Conservation (phyloP, 768 basidiomycete genomes). For the Psilocybe cubensis region DNA sequence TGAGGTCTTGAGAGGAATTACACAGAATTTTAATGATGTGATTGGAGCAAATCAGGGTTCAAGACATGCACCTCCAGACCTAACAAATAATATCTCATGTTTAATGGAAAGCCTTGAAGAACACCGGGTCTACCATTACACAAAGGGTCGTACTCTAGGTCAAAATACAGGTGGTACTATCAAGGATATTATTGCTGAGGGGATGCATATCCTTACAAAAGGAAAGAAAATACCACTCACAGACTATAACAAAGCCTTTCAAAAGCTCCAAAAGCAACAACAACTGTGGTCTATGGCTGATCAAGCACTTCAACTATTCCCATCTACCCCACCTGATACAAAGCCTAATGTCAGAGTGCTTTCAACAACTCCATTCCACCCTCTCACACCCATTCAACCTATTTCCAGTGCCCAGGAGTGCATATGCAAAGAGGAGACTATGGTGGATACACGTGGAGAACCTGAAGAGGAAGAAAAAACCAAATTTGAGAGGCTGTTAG, state of each 20-base stretch:
- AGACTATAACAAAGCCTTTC: background rate
- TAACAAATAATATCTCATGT: conserved; percentile 19
- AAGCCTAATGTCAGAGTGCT: too few relatives aligned
- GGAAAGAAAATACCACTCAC: background rate
- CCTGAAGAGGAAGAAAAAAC: too few relatives aligned
- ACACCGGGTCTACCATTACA: conserved; percentile 21
- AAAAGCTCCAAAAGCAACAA: background rate
- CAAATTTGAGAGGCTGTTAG: too few relatives aligned
- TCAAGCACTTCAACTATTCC: too few relatives aligned
- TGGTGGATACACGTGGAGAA: too few relatives aligned
- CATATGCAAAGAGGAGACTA: too few relatives aligned
- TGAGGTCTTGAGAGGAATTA: conserved; percentile 22
- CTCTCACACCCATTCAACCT: too few relatives aligned
- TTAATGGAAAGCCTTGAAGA: conserved; percentile 28
- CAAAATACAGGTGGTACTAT: conserved; percentile 9
- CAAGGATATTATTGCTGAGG: background rate
- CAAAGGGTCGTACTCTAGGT: conserved; percentile 18
- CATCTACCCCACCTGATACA: too few relatives aligned
- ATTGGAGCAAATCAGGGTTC: conserved; percentile 25
- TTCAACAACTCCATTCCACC: too few relatives aligned
- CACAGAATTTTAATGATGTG: conserved; percentile 16
- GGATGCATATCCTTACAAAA: background rate
- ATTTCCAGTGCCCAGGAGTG: too few relatives aligned
- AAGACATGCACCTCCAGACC: conserved; percentile 19
- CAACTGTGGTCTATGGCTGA: background rate